These are phyloP conservation scores for Pseudocercospora cruenta DNA, from an alignment of 2,329 filamentous ascomycete genomes.

Conservation along the genomic window DNA sequence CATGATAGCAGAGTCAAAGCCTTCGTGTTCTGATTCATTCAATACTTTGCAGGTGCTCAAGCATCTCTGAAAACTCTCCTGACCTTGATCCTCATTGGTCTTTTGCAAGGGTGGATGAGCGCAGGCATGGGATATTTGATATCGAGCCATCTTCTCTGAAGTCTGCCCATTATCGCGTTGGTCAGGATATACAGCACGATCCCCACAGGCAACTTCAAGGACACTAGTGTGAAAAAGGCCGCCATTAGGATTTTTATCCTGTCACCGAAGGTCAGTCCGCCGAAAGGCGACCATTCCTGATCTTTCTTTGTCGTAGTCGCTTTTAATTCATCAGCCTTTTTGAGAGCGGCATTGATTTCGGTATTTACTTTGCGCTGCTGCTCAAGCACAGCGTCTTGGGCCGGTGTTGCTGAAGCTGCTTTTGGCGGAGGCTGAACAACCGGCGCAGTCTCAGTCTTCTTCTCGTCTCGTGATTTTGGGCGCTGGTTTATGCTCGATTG, in stretches of 20 bases:
- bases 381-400: background rate
- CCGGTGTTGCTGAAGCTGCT: background rate
- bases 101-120: conserved; percentile 32
- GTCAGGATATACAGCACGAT: conserved; percentile 47
- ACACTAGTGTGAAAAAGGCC: conserved; percentile 39
- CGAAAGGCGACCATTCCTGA: background rate
- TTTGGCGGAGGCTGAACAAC: background rate
- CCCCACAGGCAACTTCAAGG: conserved; percentile 44
- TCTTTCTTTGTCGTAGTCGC: background rate
- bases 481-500: background rate
- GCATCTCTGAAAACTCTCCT: conserved; percentile 23
- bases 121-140: conserved; percentile 30
- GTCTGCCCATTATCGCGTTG: conserved; percentile 20
- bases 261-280: conserved; percentile 21
- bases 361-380: conserved; percentile 3
- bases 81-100: conserved; percentile 32
- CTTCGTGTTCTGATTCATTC: background rate
- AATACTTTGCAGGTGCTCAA: background rate
- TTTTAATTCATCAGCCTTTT: conserved; percentile 15
- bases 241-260: conserved; percentile 37
- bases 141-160: conserved; percentile 33
- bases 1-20: background rate
- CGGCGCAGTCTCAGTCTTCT: background rate
- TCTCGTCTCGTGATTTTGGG: background rate
- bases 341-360: conserved; percentile 14